Evolutionary conservation across 768 basidiomycete genomes (phyloP).

Genomic region (Antrodiella citrinella): DNA sequence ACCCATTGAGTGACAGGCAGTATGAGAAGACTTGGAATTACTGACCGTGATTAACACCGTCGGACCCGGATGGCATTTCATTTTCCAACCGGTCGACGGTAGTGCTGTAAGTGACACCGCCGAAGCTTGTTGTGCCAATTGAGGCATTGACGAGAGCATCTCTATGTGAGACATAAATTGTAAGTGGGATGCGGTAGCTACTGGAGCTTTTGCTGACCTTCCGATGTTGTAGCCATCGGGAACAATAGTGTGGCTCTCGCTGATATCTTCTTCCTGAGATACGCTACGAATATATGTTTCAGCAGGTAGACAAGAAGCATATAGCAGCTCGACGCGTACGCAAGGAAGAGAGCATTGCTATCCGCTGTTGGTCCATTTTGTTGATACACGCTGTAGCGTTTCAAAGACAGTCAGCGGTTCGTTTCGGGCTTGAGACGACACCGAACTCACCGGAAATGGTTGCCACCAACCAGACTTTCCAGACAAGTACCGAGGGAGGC

Average conservation of each 20-base stretch:
- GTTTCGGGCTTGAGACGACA: too few relatives aligned
- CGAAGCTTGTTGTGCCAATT: constrained; percentile 30
- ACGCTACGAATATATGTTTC: constrained; percentile 24
- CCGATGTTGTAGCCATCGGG: constrained; percentile 45
- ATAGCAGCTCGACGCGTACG: constrained; percentile 28
- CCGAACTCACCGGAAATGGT: constrained; percentile 52
- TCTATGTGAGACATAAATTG: too few relatives aligned
- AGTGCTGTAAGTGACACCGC: constrained; percentile 40
- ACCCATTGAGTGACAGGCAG: too few relatives aligned
- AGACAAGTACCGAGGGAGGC: constrained; percentile 33
- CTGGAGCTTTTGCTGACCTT: constrained; percentile 21
- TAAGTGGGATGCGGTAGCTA: not conserved
- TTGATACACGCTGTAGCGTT: constrained; percentile 41
- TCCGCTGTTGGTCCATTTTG: constrained; percentile 51
- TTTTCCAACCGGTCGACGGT: constrained; percentile 36
- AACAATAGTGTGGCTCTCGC: constrained; percentile 33
- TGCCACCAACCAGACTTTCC: constrained; percentile 37
- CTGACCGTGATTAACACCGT: constrained; percentile 43
- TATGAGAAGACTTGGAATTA: too few relatives aligned
- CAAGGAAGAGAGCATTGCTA: constrained; percentile 47
- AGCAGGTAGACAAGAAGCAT: not conserved
- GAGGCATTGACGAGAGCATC: constrained; percentile 31
- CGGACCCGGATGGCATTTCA: constrained; percentile 39
- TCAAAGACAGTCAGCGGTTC: too few relatives aligned
- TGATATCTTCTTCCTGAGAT: constrained; percentile 37